These are phyloP conservation scores for Capsella bursapastoris DNA, from an alignment of 345 rosid species.

Conservation along the genomic window DNA sequence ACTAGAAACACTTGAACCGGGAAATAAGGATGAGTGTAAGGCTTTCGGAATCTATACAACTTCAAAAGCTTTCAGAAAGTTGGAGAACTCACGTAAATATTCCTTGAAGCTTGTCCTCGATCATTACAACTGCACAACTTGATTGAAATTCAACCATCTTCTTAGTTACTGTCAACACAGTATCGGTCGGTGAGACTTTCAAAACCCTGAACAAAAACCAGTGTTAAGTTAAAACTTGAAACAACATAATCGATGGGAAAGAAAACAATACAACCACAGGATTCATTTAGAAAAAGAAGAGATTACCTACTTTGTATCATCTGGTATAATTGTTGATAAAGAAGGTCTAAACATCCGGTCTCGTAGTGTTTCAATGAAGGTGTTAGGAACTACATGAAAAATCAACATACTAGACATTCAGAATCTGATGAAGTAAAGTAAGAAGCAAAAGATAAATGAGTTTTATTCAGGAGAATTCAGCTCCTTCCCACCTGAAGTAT, in stretches of 20 bases:
- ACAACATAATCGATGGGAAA: conserved; percentile 1
- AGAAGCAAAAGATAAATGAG: neutral
- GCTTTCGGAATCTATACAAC: conserved; percentile 7
- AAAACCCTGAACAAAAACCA: conserved; percentile 66
- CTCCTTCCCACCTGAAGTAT: conserved; percentile 66
- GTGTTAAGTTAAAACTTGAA: conserved; percentile 16
- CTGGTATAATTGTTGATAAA: conserved; percentile 78
- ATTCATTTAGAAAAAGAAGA: conserved; percentile 42
- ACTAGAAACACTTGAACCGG: neutral
- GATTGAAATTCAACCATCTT: conserved; percentile 82
- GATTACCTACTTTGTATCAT: conserved; percentile 98
- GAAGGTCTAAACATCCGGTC: conserved; percentile 96
- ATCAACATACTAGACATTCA: conserved; percentile 14
- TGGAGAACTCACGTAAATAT: conserved; percentile 79
- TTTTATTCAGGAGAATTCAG: neutral
- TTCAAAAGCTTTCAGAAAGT: conserved; percentile 5
- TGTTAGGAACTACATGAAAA: conserved; percentile 67
- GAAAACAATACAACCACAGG: conserved; percentile 3
- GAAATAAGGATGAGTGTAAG: conserved; percentile 1
- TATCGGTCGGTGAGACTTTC: conserved; percentile 79
- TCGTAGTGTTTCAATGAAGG: conserved; percentile 88
- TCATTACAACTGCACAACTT: conserved; percentile 77
- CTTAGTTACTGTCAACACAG: conserved; percentile 70
- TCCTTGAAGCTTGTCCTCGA: conserved; percentile 81
- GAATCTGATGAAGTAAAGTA: neutral